Conservation (phyloP, 495 filamentous ascomycete species). For the Aspergillus leporis region DNA sequence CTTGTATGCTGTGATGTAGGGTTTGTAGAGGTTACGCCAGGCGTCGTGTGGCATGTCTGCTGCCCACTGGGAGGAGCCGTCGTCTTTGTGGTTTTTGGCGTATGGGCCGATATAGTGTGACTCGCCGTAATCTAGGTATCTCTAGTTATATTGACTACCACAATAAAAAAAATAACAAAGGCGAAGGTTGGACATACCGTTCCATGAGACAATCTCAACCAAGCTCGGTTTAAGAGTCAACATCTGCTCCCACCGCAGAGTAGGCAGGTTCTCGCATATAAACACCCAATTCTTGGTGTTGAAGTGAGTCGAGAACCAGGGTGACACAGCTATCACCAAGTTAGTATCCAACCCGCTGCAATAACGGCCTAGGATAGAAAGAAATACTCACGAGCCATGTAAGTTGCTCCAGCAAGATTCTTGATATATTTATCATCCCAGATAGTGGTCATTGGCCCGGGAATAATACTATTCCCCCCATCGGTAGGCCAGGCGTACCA, state of each 20-base stretch:
- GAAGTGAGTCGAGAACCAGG: conserved; percentile 46
- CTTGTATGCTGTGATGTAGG: conserved; percentile 60
- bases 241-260: conserved; percentile 55
- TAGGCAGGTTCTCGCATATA: conserved; percentile 44
- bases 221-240: conserved; percentile 46
- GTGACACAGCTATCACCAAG: conserved; percentile 27
- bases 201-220: conserved; percentile 65
- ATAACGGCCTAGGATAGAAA: neutral
- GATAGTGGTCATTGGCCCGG: conserved; percentile 29
- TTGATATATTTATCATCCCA: conserved; percentile 30
- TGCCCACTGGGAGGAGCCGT: conserved; percentile 59
- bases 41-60: conserved; percentile 53
- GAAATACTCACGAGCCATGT: conserved; percentile 41
- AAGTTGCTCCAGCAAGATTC: conserved; percentile 18
- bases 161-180: neutral
- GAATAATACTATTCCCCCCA: conserved; percentile 33
- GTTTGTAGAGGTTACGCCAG: conserved; percentile 42
- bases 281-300: conserved; percentile 58
- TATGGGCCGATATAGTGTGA: conserved; percentile 52
- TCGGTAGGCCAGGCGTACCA: conserved; percentile 38
- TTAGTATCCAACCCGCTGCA: neutral
- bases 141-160: neutral
- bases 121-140: conserved; percentile 55
- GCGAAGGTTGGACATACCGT: conserved; percentile 26
- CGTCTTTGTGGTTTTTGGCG: conserved; percentile 50